Evolutionary conservation across 2,329 filamentous ascomycete species (phyloP), one percentile per base, ranked within the genome.

Genomic region (Aspergillus glaucus): DNA sequence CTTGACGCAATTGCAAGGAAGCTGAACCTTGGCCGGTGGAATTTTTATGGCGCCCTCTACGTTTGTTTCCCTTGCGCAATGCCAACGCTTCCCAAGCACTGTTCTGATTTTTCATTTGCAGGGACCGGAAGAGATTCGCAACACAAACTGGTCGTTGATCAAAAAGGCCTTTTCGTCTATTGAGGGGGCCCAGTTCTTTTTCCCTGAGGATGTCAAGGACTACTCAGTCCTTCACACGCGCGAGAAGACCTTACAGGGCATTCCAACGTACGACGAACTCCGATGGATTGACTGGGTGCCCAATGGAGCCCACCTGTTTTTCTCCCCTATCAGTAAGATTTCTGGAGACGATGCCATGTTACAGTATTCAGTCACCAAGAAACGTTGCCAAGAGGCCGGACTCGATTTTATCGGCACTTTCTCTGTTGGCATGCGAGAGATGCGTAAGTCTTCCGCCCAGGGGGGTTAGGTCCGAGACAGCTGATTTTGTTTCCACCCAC

Each of bases 361-460:
- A 1, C 70, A 77, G 48, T 75, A 77, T 56, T 54, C 66, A 4
- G 54, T 77, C 24, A 75, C 69, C 7, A 53, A 68, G 56, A 64
- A 57, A 3, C 61, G 69, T 22, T 63, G 67, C 47, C 57, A 64
- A 14, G 67, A 76, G 49, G 65, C 68, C 37, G 74, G 74, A 1
- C 70, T 79, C 46, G 76, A 80, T 54, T 72, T 78, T 44, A 74
- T 80, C 48, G 71, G 72, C 2, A 75, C 74, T 2, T 76, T 79
- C 45, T 71, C 70, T 43, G 71, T 80, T 5, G 75, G 75, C 8
- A 70, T 75, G 52, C 67, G 77, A 9, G 77, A 80, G 60, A 79
- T 80, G 69, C 77, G 51, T 54, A 49, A 43, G 46, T 50, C 6
- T 10, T 14, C 28, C 15, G 6, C 22, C 22, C 6, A 22, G 22